Conservation (phyloP, 306 rosid species). For the Citrullus mucosospermus region DNA sequence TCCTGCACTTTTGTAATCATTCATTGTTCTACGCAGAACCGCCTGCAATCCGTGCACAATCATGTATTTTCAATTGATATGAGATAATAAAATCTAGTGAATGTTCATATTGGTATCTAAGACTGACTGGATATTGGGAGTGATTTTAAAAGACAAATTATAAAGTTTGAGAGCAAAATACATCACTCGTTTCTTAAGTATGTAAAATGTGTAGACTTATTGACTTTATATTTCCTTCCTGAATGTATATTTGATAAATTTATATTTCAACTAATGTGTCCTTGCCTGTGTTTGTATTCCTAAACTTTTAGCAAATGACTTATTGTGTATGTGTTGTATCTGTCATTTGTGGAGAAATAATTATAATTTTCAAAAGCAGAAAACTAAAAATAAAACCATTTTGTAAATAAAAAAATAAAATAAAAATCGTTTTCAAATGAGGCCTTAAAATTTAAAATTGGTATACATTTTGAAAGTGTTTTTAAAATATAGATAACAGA, state of each 20-base stretch:
- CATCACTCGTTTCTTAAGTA: background rate
- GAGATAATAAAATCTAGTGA: too few relatives aligned
- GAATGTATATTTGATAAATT: background rate
- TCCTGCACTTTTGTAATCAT: slow-evolving; percentile 41
- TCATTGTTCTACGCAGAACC: slow-evolving; percentile 51
- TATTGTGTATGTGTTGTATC: too few relatives aligned
- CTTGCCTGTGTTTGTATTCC: too few relatives aligned
- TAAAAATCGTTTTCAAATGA: too few relatives aligned
- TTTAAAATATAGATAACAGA: too few relatives aligned
- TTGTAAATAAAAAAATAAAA: too few relatives aligned
- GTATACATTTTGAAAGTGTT: too few relatives aligned
- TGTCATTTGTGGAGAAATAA: too few relatives aligned
- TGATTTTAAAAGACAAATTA: background rate
- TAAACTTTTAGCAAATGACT: too few relatives aligned
- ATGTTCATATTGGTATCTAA: background rate
- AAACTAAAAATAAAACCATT: too few relatives aligned
- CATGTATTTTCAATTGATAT: background rate
- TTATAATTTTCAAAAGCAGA: too few relatives aligned
- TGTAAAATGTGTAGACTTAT: background rate
- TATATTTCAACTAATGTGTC: background rate
- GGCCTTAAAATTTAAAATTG: too few relatives aligned
- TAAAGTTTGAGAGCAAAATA: background rate
- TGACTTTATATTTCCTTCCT: background rate
- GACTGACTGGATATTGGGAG: background rate
- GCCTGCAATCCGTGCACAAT: slow-evolving; percentile 24